Base-by-base conservation (phyloP, 2,329 filamentous ascomycete genomes). In the Hirsutella rhossiliensis region DNA sequence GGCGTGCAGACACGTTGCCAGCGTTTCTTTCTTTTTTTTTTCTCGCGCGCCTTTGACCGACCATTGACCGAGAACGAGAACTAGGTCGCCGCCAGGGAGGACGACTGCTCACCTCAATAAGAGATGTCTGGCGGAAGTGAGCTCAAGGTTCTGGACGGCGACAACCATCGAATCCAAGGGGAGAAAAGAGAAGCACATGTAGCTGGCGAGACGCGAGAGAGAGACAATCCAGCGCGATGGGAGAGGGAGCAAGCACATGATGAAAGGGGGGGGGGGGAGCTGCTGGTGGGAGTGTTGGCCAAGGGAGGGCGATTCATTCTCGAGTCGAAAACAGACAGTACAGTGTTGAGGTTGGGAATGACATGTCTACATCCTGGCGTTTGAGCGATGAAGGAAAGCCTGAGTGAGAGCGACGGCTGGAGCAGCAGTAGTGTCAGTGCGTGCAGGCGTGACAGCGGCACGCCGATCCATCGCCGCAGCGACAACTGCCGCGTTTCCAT, bases 91-190 rank as follows among this genome's bases (percentile, higher is more conserved):
- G n/a, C n/a, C n/a, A n/a, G n/a, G n/a, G n/a, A 34, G 17, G 32
- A n/a, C 32, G 7, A 5, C 32, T 44, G 44, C 47, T 47, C 46
- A 51, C 49, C 44, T 41, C 12, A 34, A 43, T 40, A 45, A 45
- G 50, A 48, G 39, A 50, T 38, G 32, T 30, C 41, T 40, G 41
- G 31, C 12, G 32, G 32, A 11, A 44, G 43, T 43, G 29, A 23
- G 40, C 23, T 1, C n/a, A 13, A 18, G 11, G 34, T 37, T 6
- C 34, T 9, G 32, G 32, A 34, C 32, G 32, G 13, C 17, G 13
- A 34, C 13, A 34, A 7, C 13, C 32, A 34, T 9, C 17, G 32
- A 15, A 11, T 34, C 17, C 32, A 34, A 31, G 29, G 32, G 32
- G 32, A 34, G n/a, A n/a, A n/a, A n/a, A n/a, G n/a, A n/a, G n/a